These are phyloP conservation scores for Cyclanthera cordifolia DNA, from an alignment of 306 rosid genomes.

Conservation along the genomic window DNA sequence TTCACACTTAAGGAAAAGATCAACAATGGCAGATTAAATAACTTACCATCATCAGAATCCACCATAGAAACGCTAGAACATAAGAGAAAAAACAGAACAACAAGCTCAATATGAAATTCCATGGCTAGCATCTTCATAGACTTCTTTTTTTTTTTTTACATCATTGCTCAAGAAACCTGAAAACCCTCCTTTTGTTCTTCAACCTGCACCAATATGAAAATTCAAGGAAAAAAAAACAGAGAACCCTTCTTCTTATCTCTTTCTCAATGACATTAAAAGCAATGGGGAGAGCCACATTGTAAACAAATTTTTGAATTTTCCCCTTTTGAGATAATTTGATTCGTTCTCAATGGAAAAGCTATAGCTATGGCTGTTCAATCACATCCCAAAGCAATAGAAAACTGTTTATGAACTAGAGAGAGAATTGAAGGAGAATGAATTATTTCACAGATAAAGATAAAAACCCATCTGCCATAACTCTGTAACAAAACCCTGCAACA, in stretches of 20 bases:
- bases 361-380: background rate
- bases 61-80: conserved; percentile 34
- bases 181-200: background rate
- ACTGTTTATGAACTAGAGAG: background rate
- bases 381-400: conserved; percentile 12
- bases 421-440: background rate
- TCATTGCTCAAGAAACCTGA: no score
- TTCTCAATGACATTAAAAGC: background rate
- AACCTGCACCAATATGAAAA: background rate
- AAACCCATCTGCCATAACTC: conserved; percentile 17
- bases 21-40: background rate
- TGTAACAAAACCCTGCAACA: conserved; percentile 12
- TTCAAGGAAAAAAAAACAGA: no score
- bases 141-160: no score
- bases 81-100: conserved; percentile 36
- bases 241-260: conserved; percentile 2
- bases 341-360: background rate
- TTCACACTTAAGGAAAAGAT: background rate
- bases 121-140: conserved; percentile 17
- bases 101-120: conserved; percentile 43
- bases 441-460: conserved; percentile 16
- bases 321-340: background rate
- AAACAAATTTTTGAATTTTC: background rate
- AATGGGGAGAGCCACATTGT: conserved; percentile 1
- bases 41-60: conserved; percentile 78